Percentiles rank a stretch among this genome's conserved stretches.
Conservation (phyloP, 805 yeast genomes). For the Candida awuae region DNA sequence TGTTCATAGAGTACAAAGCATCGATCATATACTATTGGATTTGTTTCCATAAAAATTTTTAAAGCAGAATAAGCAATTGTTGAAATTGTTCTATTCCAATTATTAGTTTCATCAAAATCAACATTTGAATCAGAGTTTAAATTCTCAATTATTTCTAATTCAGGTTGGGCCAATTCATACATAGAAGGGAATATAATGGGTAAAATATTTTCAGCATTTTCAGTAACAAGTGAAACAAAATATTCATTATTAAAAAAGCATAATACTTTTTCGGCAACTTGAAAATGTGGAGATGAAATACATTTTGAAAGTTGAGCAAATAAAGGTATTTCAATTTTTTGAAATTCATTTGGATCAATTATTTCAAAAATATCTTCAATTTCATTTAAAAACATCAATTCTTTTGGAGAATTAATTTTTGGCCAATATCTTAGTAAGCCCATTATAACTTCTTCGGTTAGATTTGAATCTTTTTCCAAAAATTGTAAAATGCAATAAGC, state of each 20-base stretch:
- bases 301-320: constrained; percentile 92
- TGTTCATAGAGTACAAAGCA: constrained; percentile 85
- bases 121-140: constrained; percentile 23
- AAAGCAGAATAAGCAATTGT: constrained; percentile 85
- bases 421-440: constrained; percentile 96
- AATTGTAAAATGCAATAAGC: constrained; percentile 97
- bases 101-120: constrained; percentile 40
- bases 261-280: constrained; percentile 91
- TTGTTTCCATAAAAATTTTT: constrained; percentile 86
- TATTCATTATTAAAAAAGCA: constrained; percentile 94
- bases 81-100: constrained; percentile 93
- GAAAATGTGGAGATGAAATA: constrained; percentile 92
- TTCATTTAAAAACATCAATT: constrained; percentile 91
- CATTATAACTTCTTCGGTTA: constrained; percentile 95
- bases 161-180: constrained; percentile 63
- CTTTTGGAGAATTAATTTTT: constrained; percentile 88
- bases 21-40: constrained; percentile 84
- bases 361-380: constrained; percentile 95
- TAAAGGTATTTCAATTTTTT: constrained; percentile 84
- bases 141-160: constrained; percentile 26
- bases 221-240: constrained; percentile 82
- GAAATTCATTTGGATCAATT: constrained; percentile 87
- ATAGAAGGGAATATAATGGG: constrained; percentile 88
- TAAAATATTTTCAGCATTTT: constrained; percentile 82
- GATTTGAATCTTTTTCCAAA: constrained; percentile 82